Percentiles rank a stretch among this genome's conserved stretches.
These are phyloP conservation scores for Lachnellula cervina DNA, from an alignment of 2,329 filamentous ascomycete genomes.

Conservation along the genomic window DNA sequence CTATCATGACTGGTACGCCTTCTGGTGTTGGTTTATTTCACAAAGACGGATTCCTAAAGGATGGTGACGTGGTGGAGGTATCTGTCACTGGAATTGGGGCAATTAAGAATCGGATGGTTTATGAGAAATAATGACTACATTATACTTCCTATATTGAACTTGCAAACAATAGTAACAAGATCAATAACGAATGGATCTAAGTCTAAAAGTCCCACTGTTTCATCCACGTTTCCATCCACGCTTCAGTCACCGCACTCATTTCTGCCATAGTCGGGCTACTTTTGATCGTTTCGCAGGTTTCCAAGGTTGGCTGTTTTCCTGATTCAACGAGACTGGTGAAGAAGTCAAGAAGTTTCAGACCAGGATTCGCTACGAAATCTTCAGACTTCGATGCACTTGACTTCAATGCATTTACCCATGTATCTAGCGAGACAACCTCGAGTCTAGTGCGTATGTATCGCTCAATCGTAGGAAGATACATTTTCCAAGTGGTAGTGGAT, in stretches of 20 bases:
- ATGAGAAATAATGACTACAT: background rate
- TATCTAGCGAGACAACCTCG: constrained; percentile 35
- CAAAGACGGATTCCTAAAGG: constrained; percentile 2
- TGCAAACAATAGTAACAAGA: too few species aligned
- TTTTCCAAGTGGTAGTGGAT: too few species aligned
- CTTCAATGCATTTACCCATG: constrained; percentile 44
- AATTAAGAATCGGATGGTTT: constrained; percentile 3
- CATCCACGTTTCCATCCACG: constrained; percentile 35
- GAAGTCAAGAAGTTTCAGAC: constrained; percentile 44
- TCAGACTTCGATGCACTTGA: constrained; percentile 34
- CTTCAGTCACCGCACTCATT: constrained; percentile 25
- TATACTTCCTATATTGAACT: too few species aligned
- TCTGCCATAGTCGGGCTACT: constrained; percentile 26
- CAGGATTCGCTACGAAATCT: constrained; percentile 44
- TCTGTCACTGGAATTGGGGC: constrained; percentile 3
- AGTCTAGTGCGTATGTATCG: too few species aligned
- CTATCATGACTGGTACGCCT: constrained; percentile 17
- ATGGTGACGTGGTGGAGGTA: constrained; percentile 10
- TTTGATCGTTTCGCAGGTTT: background rate
- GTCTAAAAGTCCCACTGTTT: constrained; percentile 28
- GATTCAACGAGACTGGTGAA: constrained; percentile 13
- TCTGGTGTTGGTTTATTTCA: constrained; percentile 3
- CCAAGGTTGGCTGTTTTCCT: constrained; percentile 8
- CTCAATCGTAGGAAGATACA: too few species aligned
- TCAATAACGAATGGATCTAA: too few species aligned